phyloP scores from a whole-genome alignment of 2,329 filamentous ascomycete genomes.

The Colletotrichum scovillei region DNA sequence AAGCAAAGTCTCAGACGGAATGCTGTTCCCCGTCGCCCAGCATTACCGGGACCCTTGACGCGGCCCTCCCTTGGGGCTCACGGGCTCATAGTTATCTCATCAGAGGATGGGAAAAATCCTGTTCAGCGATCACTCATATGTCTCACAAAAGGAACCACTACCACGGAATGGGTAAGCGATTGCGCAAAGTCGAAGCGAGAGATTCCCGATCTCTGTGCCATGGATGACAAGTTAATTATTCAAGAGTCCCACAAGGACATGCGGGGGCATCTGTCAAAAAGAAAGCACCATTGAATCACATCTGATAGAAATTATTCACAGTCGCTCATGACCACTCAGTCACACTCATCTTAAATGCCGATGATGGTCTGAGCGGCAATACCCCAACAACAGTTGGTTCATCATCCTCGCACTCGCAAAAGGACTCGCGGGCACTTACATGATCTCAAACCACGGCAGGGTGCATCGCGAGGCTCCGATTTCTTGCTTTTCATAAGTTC shows the following conservation, averaged over 20 bases:
- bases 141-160: constrained; percentile 19
- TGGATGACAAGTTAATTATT: neutral
- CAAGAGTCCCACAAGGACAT: constrained; percentile 21
- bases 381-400: neutral
- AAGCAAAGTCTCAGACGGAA: neutral
- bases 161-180: constrained; percentile 33
- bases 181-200: constrained; percentile 9
- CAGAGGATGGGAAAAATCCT: neutral
- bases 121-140: constrained; percentile 13
- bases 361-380: neutral
- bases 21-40: neutral
- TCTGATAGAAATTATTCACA: neutral
- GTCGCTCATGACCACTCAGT: neutral
- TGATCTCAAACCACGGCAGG: neutral
- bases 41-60: neutral
- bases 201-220: constrained; percentile 16
- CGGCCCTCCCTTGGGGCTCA: constrained; percentile 11
- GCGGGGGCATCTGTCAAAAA: constrained; percentile 18
- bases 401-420: neutral
- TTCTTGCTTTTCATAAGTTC: constrained; percentile 13
- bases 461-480: neutral
- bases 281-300: constrained; percentile 10
- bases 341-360: neutral
- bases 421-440: neutral
- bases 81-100: constrained; percentile 6